Evolutionary conservation across 2,329 filamentous ascomycete species (phyloP), one percentile per base, ranked within the genome.

Genomic region (Xylaria hypoxylon): DNA sequence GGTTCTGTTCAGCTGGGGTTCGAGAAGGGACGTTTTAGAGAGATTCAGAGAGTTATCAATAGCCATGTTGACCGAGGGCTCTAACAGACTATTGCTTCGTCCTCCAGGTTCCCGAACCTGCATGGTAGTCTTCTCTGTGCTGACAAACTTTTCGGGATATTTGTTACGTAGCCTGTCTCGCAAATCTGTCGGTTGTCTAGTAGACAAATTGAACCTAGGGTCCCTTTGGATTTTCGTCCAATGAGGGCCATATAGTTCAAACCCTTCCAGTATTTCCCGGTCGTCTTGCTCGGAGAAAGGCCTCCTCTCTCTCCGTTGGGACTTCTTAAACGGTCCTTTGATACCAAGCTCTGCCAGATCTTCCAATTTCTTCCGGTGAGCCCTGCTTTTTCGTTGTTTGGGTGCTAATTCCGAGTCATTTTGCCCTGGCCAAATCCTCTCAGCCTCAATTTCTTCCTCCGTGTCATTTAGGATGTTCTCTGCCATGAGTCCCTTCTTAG

Each of bases 161-260:
- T 88, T 89, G 77, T 90, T 90, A 48, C 88, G 84, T 35, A 90
- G 83, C 24, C 88, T 82, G 69, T 90, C 88, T 67, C 88, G 81
- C 58, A 90, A 76, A 72, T 90, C 88, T 0, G 88, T 90, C 1
- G 88, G 87, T 69, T 89, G 86, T 50, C 88, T 81, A 65, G 76
- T 85, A 4, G 84, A 83, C n/a, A 90, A 79, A 65, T 87, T 81
- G 76, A 87, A 89, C 31, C 80, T 80, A 15, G 84, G 77, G 66
- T 90, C 87, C 40, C 87, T 82, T 73, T 89, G 87, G 22, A 90
- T 90, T 75, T 85, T 87, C 58, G 87, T 89, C 88, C 89, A 90
- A 8, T 87, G 84, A 8, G 88, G 86, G 0, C 88, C 88, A 73
- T 90, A 89, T 3, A 82, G 74, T 44, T 87, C 80, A 42, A 89